Base-by-base conservation (phyloP, 768 basidiomycete species). In the Gloeopeniophorella convolvens region DNA sequence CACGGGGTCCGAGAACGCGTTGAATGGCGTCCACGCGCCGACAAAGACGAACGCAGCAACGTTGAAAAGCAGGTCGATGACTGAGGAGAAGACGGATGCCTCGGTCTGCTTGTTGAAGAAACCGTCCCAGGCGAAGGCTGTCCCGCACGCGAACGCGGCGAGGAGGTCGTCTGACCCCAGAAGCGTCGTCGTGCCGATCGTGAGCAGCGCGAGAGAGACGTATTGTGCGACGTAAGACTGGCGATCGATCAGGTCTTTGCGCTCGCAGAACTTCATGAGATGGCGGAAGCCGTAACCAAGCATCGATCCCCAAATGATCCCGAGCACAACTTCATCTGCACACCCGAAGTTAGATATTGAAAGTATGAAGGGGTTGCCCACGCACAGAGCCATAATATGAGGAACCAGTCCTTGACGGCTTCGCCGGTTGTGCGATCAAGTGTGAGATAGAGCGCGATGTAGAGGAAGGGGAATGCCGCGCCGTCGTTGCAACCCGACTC, bases 401-500 rank as follows among this genome's bases (percentile, higher is more conserved):
- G 66, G 62, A 94, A 81, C 96, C 96, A 99, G 60, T 95, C 83
- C 40, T 79, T 73, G 3, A 97, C 68, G 0, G 94, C 92, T 11
- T 68, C 66, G 0, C 76, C 76, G 0, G 78, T 77, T 26, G 75
- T 70, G 1, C 61, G 56, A 51, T 94, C 87, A 34, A 93, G 68
- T 48, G 83, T 78, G 54, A 98, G 78, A 65, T 95, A 97, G 3
- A 99, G 72, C 0, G 95, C 80, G 50, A 99, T 75, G 63, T 81
- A 93, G 24, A 98, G 73, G 66, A 97, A 97, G 0, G 93, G 94
- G 66, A 93, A 96, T 0, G 94, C 92, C 0, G 95, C 95, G 28
- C 96, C 96, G 54, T 99, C 96, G 65, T 98, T 99, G 62, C 90
- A 91, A 7, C 91, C 95, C 48, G 82, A 84, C 68, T 97, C 95